phyloP scores from a whole-genome alignment of 2,329 filamentous ascomycete species.

The Microsporum audouinii region DNA sequence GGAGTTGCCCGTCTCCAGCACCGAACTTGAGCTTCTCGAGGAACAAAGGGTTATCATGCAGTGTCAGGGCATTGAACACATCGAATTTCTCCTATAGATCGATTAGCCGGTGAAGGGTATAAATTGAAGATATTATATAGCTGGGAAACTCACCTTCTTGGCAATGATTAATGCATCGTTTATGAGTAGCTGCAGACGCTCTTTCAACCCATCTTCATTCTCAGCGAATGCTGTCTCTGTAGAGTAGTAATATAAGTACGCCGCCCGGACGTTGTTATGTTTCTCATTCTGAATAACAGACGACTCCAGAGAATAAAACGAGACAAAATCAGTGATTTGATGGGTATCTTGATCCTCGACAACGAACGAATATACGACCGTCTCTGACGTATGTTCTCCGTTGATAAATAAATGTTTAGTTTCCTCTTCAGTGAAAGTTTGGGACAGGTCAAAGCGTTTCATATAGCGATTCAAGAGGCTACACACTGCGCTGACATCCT shows the following conservation, averaged over 20 bases:
- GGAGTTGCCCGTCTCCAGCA: constrained; percentile 81
- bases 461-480: constrained; percentile 67
- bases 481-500: constrained; percentile 66
- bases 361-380: constrained; percentile 89
- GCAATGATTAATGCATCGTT: constrained; percentile 79
- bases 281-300: constrained; percentile 75
- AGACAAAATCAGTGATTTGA: constrained; percentile 92
- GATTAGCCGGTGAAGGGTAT: constrained; percentile 8
- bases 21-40: constrained; percentile 90
- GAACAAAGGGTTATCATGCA: constrained; percentile 91
- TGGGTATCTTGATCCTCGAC: constrained; percentile 61
- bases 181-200: constrained; percentile 68
- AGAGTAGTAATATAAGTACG: constrained; percentile 96
- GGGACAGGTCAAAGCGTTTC: constrained; percentile 69
- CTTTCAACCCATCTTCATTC: constrained; percentile 52
- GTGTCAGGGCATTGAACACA: constrained; percentile 88
- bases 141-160: constrained; percentile 49
- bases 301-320: constrained; percentile 90
- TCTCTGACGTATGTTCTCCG: constrained; percentile 55
- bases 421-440: constrained; percentile 68
- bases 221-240: constrained; percentile 60
- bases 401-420: constrained; percentile 79
- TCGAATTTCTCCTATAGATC: constrained; percentile 59
- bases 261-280: constrained; percentile 70
- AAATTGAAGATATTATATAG: constrained; percentile 1